phyloP scores from a whole-genome alignment of 257 asterid genomes.

The Petrea volubilis region DNA sequence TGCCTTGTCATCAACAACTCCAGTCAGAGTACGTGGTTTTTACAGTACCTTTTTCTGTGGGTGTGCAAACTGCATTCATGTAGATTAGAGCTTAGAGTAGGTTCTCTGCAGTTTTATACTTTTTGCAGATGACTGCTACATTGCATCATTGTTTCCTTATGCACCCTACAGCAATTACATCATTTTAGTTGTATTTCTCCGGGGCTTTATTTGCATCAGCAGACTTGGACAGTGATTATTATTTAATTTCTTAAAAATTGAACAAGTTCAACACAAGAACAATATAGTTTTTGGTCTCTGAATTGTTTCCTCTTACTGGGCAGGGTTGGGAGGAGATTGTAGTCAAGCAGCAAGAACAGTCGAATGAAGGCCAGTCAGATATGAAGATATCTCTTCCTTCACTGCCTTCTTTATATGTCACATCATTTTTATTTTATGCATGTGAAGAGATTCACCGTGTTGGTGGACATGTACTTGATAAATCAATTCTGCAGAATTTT shows the following conservation, averaged over 20 bases:
- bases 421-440: conserved; percentile 78
- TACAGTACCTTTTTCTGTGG: too few species aligned
- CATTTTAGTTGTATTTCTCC: conserved; percentile 4
- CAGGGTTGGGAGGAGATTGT: conserved; percentile 99
- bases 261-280: background rate
- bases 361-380: conserved; percentile 68
- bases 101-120: background rate
- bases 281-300: conserved; percentile 20
- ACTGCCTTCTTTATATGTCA: conserved; percentile 84
- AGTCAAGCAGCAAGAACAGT: conserved; percentile 83
- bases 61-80: conserved; percentile 15
- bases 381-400: conserved; percentile 94
- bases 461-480: conserved; percentile 97
- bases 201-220: conserved; percentile 5
- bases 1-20: conserved; percentile 72
- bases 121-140: conserved; percentile 1
- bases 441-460: conserved; percentile 95
- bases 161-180: background rate
- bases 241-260: conserved; percentile 1
- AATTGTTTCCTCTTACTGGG: conserved; percentile 28
- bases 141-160: conserved; percentile 7
- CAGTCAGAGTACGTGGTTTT: conserved; percentile 73
- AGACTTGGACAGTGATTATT: conserved; percentile 8
- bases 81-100: background rate
- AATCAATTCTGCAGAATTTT: conserved; percentile 77